Evolutionary conservation across 1,139 yeast species (phyloP), one percentile per base, ranked within the genome.

Genomic region (Yamadazyma songkhlaensis): DNA sequence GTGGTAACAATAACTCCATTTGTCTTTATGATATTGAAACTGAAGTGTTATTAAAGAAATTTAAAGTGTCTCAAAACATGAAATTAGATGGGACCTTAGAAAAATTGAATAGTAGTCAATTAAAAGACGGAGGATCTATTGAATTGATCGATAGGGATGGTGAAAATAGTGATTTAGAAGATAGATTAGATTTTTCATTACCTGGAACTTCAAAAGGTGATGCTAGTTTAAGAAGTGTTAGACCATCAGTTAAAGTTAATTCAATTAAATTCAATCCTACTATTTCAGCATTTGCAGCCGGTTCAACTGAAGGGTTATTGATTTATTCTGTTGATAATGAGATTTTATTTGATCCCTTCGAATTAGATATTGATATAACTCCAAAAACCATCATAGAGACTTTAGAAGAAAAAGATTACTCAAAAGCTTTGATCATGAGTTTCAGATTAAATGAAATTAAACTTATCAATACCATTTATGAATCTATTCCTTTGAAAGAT

Each of bases 161-260:
- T 9, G 97, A 90, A 46, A 74, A 81, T 35, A 84, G 94, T 15
- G 97, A 90, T 55, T 60, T 81, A 39, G 96, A 88, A 54, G 96
- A 88, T 50, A 74, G 96, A 42, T 59, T 81, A 11, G 97, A 89
- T 54, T 60, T 63, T 29, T 64, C 82, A 1, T 67, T 94, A 35
- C 99, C 99, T 0, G 98, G 99, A 2, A 86, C 97, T 0, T 75
- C 74, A 40, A 72, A 89, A 46, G 97, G 96, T 25, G 97, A 89
- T 57, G 77, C 88, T n/a, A 81, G 95, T 21, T 75, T 80, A 12
- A 75, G 97, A 53, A 77, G 79, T 38, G 72, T 77, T 0, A 75
- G 90, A 46, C 95, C 97, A 0, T 95, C 84, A 43, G 75, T 92
- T 20, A 70, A 95, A 51, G 89, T 92, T 1, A 77, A 86, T 1